Evolutionary conservation across 2,329 filamentous ascomycete genomes (phyloP).

Genomic region (Helotiales sp.): DNA sequence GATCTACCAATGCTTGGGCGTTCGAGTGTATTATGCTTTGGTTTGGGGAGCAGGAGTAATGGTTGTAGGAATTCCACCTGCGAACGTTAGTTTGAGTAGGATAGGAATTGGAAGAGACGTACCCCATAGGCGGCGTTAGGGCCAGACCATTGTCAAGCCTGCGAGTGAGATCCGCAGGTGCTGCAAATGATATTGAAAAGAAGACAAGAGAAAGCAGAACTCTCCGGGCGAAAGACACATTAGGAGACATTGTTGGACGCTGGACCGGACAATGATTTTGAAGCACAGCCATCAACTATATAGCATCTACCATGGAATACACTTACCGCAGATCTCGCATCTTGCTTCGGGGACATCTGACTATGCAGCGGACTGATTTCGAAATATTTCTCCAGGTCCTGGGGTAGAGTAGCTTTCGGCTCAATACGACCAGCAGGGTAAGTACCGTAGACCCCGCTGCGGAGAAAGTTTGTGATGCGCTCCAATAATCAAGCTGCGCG

Average conservation of each 20-base stretch:
- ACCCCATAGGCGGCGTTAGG: constrained; percentile 30
- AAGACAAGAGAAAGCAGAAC: background rate
- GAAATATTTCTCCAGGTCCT: background rate
- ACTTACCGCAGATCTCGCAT: background rate
- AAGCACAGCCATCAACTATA: background rate
- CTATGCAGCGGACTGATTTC: background rate
- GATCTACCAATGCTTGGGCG: constrained; percentile 46
- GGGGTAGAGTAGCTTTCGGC: background rate
- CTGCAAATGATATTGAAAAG: background rate
- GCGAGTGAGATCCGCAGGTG: background rate
- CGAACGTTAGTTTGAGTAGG: background rate
- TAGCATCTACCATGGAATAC: background rate
- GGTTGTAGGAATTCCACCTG: constrained; percentile 52
- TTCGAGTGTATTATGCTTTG: constrained; percentile 48
- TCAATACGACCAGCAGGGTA: background rate
- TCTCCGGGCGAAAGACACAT: background rate
- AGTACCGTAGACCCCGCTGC: background rate
- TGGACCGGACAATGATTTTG: background rate
- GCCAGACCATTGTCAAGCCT: constrained; percentile 28
- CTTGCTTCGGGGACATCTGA: background rate
- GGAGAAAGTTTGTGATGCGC: background rate
- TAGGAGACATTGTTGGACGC: background rate
- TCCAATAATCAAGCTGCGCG: background rate
- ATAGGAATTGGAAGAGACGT: background rate
- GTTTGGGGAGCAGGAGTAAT: constrained; percentile 47